Conservation (phyloP, 2,329 filamentous ascomycete species). For the Gaeumannomyces sp. region DNA sequence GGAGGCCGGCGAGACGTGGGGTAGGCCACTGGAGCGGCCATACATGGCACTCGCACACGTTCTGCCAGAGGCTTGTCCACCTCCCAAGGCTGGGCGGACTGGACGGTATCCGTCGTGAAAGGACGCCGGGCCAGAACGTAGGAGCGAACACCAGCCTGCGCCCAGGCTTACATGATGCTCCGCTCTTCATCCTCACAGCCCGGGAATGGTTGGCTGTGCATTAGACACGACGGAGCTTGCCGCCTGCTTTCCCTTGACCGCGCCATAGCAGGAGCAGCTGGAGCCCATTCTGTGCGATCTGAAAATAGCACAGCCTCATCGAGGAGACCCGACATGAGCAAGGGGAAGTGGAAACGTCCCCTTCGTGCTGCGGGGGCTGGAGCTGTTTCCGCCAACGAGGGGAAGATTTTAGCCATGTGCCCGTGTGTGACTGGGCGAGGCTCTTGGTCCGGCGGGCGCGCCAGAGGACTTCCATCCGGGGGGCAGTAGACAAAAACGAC, state of each 20-base stretch:
- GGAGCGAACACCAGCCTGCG: neutral
- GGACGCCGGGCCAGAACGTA: no score
- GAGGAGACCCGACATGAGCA: neutral
- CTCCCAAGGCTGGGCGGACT: neutral
- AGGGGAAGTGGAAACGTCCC: neutral
- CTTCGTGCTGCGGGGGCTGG: neutral
- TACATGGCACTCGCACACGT: neutral
- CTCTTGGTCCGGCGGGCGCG: no score
- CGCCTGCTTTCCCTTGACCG: neutral
- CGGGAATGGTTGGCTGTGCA: neutral
- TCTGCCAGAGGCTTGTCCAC: neutral
- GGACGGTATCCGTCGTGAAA: neutral
- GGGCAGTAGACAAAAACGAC: neutral
- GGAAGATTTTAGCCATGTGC: neutral
- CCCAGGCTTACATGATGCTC: no score
- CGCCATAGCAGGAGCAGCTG: neutral
- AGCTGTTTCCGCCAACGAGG: neutral
- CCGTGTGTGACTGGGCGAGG: no score
- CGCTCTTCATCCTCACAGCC: no score
- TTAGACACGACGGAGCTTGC: neutral
- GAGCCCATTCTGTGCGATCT: neutral
- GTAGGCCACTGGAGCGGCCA: neutral
- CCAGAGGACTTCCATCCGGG: neutral
- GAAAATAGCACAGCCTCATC: neutral
- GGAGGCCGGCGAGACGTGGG: no score